Evolutionary conservation across 495 filamentous ascomycete species (phyloP), one percentile per base, ranked within the genome.

Genomic region (Bacidia gigantensis): DNA sequence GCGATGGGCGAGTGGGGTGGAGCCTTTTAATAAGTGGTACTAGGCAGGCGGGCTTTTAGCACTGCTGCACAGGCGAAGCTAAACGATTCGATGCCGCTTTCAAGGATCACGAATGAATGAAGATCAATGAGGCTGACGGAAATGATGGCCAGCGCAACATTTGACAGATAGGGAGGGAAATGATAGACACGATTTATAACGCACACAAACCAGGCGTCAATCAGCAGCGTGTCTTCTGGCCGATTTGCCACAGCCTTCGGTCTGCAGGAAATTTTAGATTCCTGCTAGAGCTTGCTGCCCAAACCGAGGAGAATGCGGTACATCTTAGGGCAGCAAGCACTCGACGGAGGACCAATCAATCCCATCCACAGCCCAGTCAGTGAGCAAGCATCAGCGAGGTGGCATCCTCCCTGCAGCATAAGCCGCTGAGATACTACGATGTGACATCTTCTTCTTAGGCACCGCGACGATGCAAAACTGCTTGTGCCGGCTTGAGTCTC

Each of bases 11-110:
- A 26, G 47, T 32, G 24, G 47, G 47, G 47, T 18, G 47, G 25
- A 50, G 47, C 20, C 0, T 50, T 50, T 50, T 50, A 50, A n/a
- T n/a, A n/a, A 50, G 47, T 50, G 47, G 47, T 38, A 50, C 25
- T n/a, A 22, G 47, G 32, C 47, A 50, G 45, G 20, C 20, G 10
- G 17, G 18, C n/a, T n/a, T 24, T 50, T 50, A 50, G 47, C 26
- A 50, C 18, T 26, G 23, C 26, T 50, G 47, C 47, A 50, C 25
- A 32, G 17, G 47, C 47, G n/a, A 38, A 38, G 11, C 47, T 50
- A 50, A 50, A 50, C 22, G 44, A 47, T 32, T 38, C 47, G 47
- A 50, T 26, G 47, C 47, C 47, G 47, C 47, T 50, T 50, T 35
- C 29, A 35, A 35, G 29, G 29, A 35, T 35, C 7, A n/a, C n/a